phyloP scores from a whole-genome alignment of 768 basidiomycete species.

The Kwoniella europaea region DNA sequence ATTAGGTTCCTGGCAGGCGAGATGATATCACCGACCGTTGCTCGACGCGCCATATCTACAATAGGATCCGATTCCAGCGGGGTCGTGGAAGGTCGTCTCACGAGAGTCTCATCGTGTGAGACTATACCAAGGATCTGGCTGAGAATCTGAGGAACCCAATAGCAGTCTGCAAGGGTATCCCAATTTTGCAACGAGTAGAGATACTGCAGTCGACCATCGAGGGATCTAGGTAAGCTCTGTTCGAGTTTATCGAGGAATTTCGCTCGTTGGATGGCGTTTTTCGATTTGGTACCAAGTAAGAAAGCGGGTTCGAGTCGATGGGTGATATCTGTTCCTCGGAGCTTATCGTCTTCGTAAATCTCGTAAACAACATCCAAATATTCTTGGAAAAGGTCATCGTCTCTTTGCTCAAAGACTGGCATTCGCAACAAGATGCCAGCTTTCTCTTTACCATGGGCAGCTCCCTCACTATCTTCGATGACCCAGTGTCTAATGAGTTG shows the following conservation, averaged over 20 bases:
- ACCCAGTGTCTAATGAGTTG: conserved; percentile 88
- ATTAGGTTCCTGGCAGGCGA: conserved; percentile 80
- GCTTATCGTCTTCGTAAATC: conserved; percentile 83
- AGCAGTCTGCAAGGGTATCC: conserved; percentile 87
- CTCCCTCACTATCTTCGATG: conserved; percentile 67
- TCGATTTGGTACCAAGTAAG: conserved; percentile 84
- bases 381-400: conserved; percentile 75
- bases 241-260: conserved; percentile 90
- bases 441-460: conserved; percentile 77
- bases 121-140: conserved; percentile 84
- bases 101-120: conserved; percentile 55
- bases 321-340: conserved; percentile 91
- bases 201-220: conserved; percentile 81
- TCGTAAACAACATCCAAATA: conserved; percentile 90
- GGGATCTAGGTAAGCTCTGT: conserved; percentile 79
- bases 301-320: conserved; percentile 91
- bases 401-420: conserved; percentile 73
- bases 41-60: conserved; percentile 24
- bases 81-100: conserved; percentile 29
- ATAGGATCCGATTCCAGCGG: conserved; percentile 36
- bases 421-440: conserved; percentile 85
- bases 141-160: conserved; percentile 91
- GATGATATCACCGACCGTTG: conserved; percentile 63
- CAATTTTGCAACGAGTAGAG: conserved; percentile 91
- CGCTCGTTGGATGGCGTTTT: conserved; percentile 76